A percentile compares a stretch with the other conserved stretches of the same genome.
Conservation (phyloP, 805 yeast genomes). For the Nakazawaea laoshanensis region DNA sequence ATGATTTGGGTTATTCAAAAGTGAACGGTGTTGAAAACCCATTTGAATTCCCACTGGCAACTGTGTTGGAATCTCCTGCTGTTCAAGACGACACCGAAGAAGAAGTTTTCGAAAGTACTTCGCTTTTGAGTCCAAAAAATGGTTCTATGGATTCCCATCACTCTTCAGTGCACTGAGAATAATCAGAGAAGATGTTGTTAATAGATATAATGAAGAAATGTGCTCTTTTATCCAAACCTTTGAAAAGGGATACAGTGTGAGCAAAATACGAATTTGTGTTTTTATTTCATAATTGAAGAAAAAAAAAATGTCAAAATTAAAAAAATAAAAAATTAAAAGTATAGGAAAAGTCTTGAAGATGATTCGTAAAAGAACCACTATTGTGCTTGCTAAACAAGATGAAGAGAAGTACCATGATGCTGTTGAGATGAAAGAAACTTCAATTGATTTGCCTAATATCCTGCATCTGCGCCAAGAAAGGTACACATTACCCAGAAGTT, state of each 20-base stretch:
- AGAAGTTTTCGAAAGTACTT: constrained; percentile 8
- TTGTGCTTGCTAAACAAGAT: not conserved
- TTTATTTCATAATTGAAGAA: no score
- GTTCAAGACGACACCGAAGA: not conserved
- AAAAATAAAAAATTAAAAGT: no score
- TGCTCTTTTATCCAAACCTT: no score
- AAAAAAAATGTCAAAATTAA: no score
- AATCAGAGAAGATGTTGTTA: no score
- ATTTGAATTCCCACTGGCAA: constrained; percentile 3
- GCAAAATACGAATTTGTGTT: no score
- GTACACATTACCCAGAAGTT: constrained; percentile 3
- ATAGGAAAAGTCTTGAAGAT: not conserved
- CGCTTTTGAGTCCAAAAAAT: constrained; percentile 5
- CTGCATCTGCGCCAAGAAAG: constrained; percentile 6
- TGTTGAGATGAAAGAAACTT: not conserved
- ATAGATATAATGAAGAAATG: no score
- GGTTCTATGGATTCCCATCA: constrained; percentile 2
- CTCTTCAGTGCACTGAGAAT: not conserved
- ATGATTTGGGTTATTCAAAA: constrained; percentile 34
- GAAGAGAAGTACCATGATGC: constrained; percentile 5
- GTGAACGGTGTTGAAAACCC: constrained; percentile 15
- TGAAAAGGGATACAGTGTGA: no score
- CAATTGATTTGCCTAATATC: constrained; percentile 1
- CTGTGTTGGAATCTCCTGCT: not conserved
- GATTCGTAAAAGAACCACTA: constrained; percentile 6